Evolutionary conservation across 1,139 yeast species (phyloP).

Genomic region (Pichia sp.): DNA sequence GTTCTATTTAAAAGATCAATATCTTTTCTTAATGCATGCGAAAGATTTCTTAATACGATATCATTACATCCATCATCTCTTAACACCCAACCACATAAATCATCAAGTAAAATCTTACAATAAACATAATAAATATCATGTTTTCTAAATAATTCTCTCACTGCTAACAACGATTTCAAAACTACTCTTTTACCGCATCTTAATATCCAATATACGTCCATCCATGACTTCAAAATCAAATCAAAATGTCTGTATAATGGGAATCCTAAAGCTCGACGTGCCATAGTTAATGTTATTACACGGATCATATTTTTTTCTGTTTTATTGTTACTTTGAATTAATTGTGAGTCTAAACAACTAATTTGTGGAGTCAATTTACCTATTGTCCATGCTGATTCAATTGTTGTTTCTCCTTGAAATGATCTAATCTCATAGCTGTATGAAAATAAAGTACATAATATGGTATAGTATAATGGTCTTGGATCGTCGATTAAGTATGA

Average conservation of each 20-base stretch:
- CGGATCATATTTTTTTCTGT: slow-evolving; percentile 36
- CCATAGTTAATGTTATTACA: slow-evolving; percentile 52
- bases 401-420: slow-evolving; percentile 60
- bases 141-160: slow-evolving; percentile 69
- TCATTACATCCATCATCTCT: slow-evolving; percentile 46
- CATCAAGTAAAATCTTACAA: slow-evolving; percentile 74
- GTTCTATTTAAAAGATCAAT: slow-evolving; percentile 23
- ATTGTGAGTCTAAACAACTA: slow-evolving; percentile 58
- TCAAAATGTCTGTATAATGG: slow-evolving; percentile 75
- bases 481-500: slow-evolving; percentile 50
- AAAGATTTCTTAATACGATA: slow-evolving; percentile 49
- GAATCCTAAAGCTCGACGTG: slow-evolving; percentile 67
- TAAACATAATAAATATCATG: slow-evolving; percentile 89
- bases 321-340: slow-evolving; percentile 37
- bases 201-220: slow-evolving; percentile 61
- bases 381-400: slow-evolving; percentile 91
- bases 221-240: slow-evolving; percentile 59
- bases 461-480: slow-evolving; percentile 50
- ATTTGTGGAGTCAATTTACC: slow-evolving; percentile 82
- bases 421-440: slow-evolving; percentile 71
- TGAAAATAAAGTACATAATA: slow-evolving; percentile 64
- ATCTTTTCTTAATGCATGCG: slow-evolving; percentile 52
- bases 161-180: slow-evolving; percentile 50
- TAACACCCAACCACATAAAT: slow-evolving; percentile 74
- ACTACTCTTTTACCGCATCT: slow-evolving; percentile 66